These are phyloP conservation scores for Pyrenophora teres DNA, from an alignment of 2,329 filamentous ascomycete genomes.

Conservation along the genomic window DNA sequence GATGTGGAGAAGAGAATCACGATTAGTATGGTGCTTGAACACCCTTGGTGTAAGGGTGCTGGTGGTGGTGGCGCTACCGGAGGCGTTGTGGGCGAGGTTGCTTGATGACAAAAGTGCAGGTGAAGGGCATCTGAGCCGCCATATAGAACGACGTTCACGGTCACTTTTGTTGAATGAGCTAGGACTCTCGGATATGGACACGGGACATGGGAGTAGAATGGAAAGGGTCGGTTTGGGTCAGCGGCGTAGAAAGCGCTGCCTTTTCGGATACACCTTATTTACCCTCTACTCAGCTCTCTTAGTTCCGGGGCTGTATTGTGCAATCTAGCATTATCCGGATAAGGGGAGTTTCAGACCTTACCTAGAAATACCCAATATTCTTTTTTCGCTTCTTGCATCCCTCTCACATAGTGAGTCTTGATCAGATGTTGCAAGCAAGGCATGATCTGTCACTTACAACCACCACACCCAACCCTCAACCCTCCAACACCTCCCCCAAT, in stretches of 20 bases:
- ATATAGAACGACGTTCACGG: conserved; percentile 10
- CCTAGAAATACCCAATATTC: no score
- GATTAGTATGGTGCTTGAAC: conserved; percentile 86
- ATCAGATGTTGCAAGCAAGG: no score
- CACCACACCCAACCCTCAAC: background rate
- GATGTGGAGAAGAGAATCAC: conserved; percentile 81
- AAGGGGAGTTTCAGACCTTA: no score
- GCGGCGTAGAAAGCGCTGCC: no score
- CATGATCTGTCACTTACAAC: no score
- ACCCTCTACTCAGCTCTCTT: no score
- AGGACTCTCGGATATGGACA: background rate
- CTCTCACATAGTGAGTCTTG: no score
- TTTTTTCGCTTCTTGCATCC: no score
- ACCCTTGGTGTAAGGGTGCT: conserved; percentile 71
- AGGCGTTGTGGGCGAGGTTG: background rate
- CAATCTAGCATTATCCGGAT: no score
- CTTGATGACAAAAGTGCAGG: background rate
- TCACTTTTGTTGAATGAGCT: conserved; percentile 1
- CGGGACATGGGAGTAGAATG: background rate
- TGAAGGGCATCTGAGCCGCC: background rate
- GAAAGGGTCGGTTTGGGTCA: background rate
- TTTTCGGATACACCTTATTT: no score
- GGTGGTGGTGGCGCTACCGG: conserved; percentile 1
- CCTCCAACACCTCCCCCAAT: conserved; percentile 25
- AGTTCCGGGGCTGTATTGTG: no score